Percentiles rank a stretch among this genome's conserved stretches.
Evolutionary conservation across 169 alveolate species (phyloP).

Genomic region (Ichthyophthirius multifiliis): DNA sequence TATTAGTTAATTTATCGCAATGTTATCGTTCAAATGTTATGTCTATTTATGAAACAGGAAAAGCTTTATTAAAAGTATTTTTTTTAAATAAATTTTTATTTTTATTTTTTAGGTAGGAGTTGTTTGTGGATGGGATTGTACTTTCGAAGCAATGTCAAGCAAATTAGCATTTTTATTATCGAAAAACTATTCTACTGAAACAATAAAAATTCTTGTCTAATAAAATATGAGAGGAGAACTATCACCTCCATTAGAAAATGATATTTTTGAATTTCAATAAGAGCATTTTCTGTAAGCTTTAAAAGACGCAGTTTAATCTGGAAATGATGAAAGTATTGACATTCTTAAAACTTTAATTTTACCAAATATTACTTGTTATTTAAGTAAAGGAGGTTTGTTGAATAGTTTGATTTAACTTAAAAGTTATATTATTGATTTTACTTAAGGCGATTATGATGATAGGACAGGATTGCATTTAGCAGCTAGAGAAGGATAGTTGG

Average conservation of each 20-base stretch:
- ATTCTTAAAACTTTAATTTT: not conserved
- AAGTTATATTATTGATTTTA: not conserved
- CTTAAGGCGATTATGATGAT: not conserved
- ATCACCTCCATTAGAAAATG: slow-evolving; percentile 21
- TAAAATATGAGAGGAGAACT: slow-evolving; percentile 64
- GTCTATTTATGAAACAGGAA: slow-evolving; percentile 19
- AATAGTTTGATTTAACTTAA: not conserved
- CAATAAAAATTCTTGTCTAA: slow-evolving; percentile 26
- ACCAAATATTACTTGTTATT: not conserved
- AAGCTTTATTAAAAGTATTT: not conserved
- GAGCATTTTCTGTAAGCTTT: not conserved
- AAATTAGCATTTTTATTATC: slow-evolving; percentile 75
- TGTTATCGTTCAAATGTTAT: slow-evolving; percentile 76
- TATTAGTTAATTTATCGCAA: slow-evolving; percentile 79
- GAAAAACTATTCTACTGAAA: slow-evolving; percentile 28
- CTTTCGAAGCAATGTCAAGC: slow-evolving; percentile 71
- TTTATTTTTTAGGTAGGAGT: not conserved
- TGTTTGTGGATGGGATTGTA: slow-evolving; percentile 82
- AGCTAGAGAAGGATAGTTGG: slow-evolving; percentile 33
- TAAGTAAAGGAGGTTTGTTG: not conserved
- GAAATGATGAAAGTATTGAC: not conserved
- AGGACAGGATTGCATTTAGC: slow-evolving; percentile 56
- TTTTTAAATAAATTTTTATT: slow-evolving; percentile 50
- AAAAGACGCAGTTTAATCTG: not conserved
- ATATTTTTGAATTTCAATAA: not conserved